These are phyloP conservation scores for Musa itinerans DNA, from an alignment of 176 grass and related monocot genomes.

Conservation along the genomic window DNA sequence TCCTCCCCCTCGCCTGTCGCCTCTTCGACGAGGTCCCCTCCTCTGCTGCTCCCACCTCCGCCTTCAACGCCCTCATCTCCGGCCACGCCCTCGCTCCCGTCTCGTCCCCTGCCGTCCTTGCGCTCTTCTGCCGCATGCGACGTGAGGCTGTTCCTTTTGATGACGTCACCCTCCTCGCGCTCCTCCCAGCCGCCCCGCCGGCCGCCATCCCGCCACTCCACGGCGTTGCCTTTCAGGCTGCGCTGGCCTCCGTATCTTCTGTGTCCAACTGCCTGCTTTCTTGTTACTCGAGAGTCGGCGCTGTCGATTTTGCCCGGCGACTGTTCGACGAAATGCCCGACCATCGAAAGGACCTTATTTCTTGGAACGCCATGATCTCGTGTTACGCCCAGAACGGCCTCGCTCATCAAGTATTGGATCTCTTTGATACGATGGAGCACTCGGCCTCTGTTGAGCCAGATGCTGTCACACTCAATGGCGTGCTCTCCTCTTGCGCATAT, in stretches of 20 bases:
- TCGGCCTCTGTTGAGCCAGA: conserved; percentile 34
- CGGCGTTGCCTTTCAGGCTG: conserved; percentile 17
- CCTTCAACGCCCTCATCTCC: conserved; percentile 63
- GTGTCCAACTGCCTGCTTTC: conserved; percentile 57
- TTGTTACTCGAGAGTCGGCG: conserved; percentile 29
- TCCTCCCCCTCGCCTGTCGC: conserved; percentile 35
- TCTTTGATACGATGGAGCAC: conserved; percentile 37
- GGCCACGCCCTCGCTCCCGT: conserved; percentile 35
- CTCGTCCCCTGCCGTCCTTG: conserved; percentile 21
- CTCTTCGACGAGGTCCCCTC: conserved; percentile 14
- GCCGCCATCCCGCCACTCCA: conserved; percentile 39
- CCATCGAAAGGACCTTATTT: conserved; percentile 38
- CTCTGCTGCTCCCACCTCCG: conserved; percentile 20
- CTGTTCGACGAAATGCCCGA: conserved; percentile 50
- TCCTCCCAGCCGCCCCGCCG: conserved; percentile 31
- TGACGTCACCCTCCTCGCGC: conserved; percentile 43
- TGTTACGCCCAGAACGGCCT: conserved; percentile 54
- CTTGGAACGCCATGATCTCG: conserved; percentile 59
- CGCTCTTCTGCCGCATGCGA: conserved; percentile 45
- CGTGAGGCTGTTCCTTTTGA: conserved; percentile 25
- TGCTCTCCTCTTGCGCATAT: conserved; percentile 52
- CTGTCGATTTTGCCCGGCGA: conserved; percentile 26
- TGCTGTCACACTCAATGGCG: conserved; percentile 40
- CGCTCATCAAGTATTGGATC: conserved; percentile 32
- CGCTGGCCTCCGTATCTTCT: conserved; percentile 3